Evolutionary conservation across 2,329 filamentous ascomycete genomes (phyloP).

Genomic region (Corinectria fuckeliana): DNA sequence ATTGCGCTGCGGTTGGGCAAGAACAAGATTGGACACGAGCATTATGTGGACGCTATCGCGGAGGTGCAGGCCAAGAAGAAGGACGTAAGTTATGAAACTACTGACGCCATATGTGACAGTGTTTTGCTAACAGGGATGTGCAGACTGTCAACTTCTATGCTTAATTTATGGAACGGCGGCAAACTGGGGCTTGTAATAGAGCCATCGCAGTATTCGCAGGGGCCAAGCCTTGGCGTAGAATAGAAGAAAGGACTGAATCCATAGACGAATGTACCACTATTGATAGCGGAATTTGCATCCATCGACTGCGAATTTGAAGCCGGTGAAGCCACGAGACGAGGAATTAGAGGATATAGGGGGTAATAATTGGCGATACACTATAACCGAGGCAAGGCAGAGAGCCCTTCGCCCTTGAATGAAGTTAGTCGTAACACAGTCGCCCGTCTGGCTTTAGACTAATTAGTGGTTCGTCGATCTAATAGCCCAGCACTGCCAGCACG

Average conservation of each 20-base stretch:
- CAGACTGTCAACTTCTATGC: constrained; percentile 66
- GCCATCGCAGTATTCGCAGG: constrained; percentile 3
- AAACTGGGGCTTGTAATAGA: constrained; percentile 1
- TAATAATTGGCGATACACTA: not conserved
- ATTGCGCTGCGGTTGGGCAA: constrained; percentile 94
- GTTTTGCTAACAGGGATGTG: constrained; percentile 21
- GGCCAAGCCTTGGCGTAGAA: constrained; percentile 23
- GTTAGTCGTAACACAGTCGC: not conserved
- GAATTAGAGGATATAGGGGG: no score
- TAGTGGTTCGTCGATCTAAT: no score
- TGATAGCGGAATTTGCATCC: constrained; percentile 13
- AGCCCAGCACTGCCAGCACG: no score
- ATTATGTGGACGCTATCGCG: constrained; percentile 97
- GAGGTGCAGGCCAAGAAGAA: constrained; percentile 98
- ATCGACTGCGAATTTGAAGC: not conserved
- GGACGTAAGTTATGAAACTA: constrained; percentile 63
- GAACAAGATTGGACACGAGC: constrained; percentile 96
- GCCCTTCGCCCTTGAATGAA: no score
- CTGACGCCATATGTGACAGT: not conserved
- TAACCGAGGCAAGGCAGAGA: not conserved
- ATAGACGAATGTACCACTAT: constrained; percentile 41
- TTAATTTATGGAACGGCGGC: constrained; percentile 38
- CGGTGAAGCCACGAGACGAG: not conserved
- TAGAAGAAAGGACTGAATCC: constrained; percentile 27
- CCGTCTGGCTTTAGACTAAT: no score